Base-by-base conservation (phyloP, 179 eudicot species). In the Heliamphora pulchella region DNA sequence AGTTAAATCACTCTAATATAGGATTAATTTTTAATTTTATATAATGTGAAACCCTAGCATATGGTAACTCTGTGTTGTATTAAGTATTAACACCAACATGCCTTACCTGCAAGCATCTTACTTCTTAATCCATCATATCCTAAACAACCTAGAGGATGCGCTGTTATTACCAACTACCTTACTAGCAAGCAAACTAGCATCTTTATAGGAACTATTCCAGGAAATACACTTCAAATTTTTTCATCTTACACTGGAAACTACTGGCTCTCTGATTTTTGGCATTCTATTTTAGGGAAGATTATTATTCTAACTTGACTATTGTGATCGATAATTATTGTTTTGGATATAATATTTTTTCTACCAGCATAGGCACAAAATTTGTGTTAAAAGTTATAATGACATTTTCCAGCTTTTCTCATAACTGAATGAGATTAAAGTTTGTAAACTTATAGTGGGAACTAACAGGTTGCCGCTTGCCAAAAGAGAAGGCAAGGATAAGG, bases 371-470 rank as follows among this genome's bases (percentile, higher is more conserved):
- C 7, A 48, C 51, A 5, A 66, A 43, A 43, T 44, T 4, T 68
- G 70, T 31, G 46, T 66, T 66, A 2, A 4, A 43, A 68, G 17
- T 66, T 65, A 15, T 8, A 15, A 43, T 14, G 4, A 68, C 72
- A 70, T 44, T 70, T 70, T 70, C 54, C 74, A 47, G 31, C 74
- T 70, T 10, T 70, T 47, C 54, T 17, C 14, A 47, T 70, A 8
- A 44, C 9, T 70, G 20, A 46, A 31, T 8, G 69, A 65, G 69
- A 65, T 31, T 31, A 65, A 39, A 65, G 6, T 65, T 64, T 31
- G 46, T 44, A 44, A 65, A 13, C 31, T 39, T 65, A 14, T 65
- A 10, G 9, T 65, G 46, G 69, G 69, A 13, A 65, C 41, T 65
- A 65, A 65, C 69, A 31, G 69, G 44, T 65, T 65, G 44, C 69